Conservation (phyloP, 495 filamentous ascomycete species). For the Usnea hakonensis region DNA sequence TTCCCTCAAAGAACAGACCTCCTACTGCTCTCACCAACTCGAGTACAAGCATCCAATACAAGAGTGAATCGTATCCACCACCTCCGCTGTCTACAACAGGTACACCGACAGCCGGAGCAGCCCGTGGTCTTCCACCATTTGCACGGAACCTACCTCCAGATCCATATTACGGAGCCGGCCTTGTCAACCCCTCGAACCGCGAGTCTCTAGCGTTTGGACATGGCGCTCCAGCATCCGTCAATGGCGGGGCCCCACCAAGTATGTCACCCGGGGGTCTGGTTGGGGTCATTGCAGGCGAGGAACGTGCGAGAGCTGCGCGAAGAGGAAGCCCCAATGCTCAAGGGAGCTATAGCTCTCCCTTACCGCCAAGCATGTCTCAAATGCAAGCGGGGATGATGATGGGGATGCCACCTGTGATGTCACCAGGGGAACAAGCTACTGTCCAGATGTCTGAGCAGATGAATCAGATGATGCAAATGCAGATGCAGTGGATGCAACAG, state of each 20-base stretch:
- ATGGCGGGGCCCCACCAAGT: constrained; percentile 43
- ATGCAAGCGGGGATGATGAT: constrained; percentile 33
- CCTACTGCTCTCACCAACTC: constrained; percentile 48
- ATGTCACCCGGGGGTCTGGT: constrained; percentile 66
- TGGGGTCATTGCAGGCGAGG: constrained; percentile 83
- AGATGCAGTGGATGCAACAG: constrained; percentile 74
- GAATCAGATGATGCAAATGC: constrained; percentile 85
- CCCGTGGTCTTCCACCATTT: constrained; percentile 65
- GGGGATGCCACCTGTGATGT: constrained; percentile 37
- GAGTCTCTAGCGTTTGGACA: constrained; percentile 65
- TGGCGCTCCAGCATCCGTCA: constrained; percentile 48
- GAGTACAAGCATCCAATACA: constrained; percentile 43
- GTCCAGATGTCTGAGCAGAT: constrained; percentile 83
- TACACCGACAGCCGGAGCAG: constrained; percentile 32
- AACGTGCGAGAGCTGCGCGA: constrained; percentile 66
- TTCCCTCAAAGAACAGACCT: constrained; percentile 74
- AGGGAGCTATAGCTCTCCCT: constrained; percentile 38
- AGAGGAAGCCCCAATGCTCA: constrained; percentile 68
- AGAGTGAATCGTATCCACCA: constrained; percentile 28
- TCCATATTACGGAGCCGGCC: constrained; percentile 76
- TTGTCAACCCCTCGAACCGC: constrained; percentile 65
- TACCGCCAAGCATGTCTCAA: constrained; percentile 30
- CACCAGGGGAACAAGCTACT: constrained; percentile 65
- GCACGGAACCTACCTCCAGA: constrained; percentile 80
- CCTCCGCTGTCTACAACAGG: constrained; percentile 41